Evolutionary conservation across 148 eudicot species (phyloP), one percentile per base, ranked within the genome.

Genomic region (Vaccinium corymbosum): DNA sequence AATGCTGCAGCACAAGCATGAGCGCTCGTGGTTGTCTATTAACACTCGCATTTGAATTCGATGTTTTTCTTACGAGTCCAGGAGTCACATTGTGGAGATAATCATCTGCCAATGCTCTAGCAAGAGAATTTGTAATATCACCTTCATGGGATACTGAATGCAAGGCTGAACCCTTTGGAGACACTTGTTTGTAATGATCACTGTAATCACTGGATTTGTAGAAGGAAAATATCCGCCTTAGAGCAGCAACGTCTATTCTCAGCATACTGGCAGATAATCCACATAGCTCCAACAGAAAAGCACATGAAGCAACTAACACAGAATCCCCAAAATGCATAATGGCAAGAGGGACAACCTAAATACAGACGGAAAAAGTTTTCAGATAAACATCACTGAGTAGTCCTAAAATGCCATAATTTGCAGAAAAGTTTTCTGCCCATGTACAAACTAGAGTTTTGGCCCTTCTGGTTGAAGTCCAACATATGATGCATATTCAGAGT

Each of bases 301-400:
- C 94, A 88, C 98, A 96, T 70, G 98, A 94, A 79, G 98, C 93
- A 85, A 96, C 98, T 86, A 94, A 86, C 83, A 94, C 90, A 87
- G 94, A 83, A 77, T 96, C 92, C 85, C 91, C 94, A 88, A 91
- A 94, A 89, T 94, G 93, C 84, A 91, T 87, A 42, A 96, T 88
- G 81, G 98, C 98, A 85, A 96, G 95, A 81, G 98, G 98, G 76
- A 93, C 83, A 19, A 94, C 97, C 98, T 96, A 87, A 86, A 87
- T 27, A 83, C 56, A 84, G 78, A 80, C 27, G 50, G 64, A 81
- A 4, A 25, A 52, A 59, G 7, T 78, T 83, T 10, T 68, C 78
- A 76, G 46, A 78, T 7, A 74, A 42, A 42, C 35, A 68, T 51
- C 72, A 50, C 1, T 10, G 68, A 48, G 22, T 53, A 61, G 68